Percentiles rank a stretch among this genome's conserved stretches.
phyloP scores from a whole-genome alignment of 176 grass and related monocot genomes.

The Triticum urartu region DNA sequence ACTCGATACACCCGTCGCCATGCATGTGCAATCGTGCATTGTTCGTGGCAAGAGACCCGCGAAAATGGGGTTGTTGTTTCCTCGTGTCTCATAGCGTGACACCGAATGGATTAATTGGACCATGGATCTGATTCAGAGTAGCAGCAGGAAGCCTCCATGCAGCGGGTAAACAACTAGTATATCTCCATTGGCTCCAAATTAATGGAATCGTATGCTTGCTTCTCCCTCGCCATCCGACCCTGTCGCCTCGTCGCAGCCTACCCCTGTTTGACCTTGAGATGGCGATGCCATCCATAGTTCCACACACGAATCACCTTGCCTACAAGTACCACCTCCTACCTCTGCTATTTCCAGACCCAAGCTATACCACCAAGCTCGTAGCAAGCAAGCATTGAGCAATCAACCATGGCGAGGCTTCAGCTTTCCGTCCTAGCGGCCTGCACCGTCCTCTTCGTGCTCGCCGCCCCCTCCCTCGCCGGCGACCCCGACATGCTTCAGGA shows the following conservation, averaged over 20 bases:
- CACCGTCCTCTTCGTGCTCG: slow-evolving; percentile 24
- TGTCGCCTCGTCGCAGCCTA: neutral
- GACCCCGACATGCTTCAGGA: slow-evolving; percentile 89
- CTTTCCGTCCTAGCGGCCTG: slow-evolving; percentile 19
- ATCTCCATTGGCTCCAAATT: neutral
- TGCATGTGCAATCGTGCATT: neutral
- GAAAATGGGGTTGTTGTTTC: neutral
- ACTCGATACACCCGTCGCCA: neutral
- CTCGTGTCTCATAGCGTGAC: neutral
- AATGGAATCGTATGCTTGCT: neutral
- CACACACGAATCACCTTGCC: neutral
- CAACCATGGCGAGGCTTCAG: slow-evolving; percentile 21
- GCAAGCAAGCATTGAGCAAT: neutral
- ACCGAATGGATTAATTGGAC: too few relatives aligned
- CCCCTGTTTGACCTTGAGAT: neutral
- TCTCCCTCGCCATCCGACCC: neutral
- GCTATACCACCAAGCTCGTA: neutral
- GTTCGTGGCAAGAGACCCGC: neutral
- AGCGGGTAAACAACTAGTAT: too few relatives aligned
- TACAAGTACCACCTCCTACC: neutral
- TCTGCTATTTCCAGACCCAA: too few relatives aligned
- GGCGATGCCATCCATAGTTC: neutral
- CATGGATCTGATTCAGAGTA: neutral
- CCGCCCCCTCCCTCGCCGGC: slow-evolving; percentile 18
- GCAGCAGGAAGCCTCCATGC: too few relatives aligned